Percentiles rank a stretch among this genome's conserved stretches.
These are phyloP conservation scores for Umbelopsis vinacea DNA, from an alignment of 192 early-diverging fungal species.

Conservation along the genomic window DNA sequence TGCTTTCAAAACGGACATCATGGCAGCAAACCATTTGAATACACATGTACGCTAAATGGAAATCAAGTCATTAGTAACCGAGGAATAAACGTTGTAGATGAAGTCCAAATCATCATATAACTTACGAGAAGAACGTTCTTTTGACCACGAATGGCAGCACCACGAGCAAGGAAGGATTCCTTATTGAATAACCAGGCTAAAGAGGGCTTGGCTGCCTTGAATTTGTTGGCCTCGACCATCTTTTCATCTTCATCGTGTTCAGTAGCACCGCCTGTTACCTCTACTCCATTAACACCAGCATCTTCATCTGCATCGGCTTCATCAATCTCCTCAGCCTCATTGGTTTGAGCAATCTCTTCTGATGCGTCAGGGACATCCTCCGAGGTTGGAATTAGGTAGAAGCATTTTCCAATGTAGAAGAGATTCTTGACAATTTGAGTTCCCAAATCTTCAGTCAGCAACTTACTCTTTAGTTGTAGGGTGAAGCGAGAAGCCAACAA, in stretches of 20 bases:
- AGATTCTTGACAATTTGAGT: conserved; percentile 94
- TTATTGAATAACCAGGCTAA: conserved; percentile 65
- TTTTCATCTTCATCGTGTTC: conserved; percentile 13
- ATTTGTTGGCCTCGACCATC: background rate
- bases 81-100: conserved; percentile 10
- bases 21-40: conserved; percentile 94
- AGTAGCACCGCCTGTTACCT: conserved; percentile 14
- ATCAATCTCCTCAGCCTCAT: conserved; percentile 49
- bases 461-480: conserved; percentile 69
- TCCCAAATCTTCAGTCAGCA: conserved; percentile 76
- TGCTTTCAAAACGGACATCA: conserved; percentile 67
- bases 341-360: conserved; percentile 39
- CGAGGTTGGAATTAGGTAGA: conserved; percentile 48
- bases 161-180: conserved; percentile 67
- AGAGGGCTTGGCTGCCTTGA: conserved; percentile 43
- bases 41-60: conserved; percentile 69
- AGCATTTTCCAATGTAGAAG: conserved; percentile 86
- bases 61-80: conserved; percentile 27
- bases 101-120: conserved; percentile 9
- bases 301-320: conserved; percentile 42
- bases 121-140: conserved; percentile 47
- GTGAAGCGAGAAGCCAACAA: conserved; percentile 56
- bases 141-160: conserved; percentile 50
- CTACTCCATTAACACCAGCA: conserved; percentile 26
- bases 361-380: conserved; percentile 38